These are phyloP conservation scores for Geotrichum phurueaensis DNA, from an alignment of 1,139 yeast species.

Conservation along the genomic window DNA sequence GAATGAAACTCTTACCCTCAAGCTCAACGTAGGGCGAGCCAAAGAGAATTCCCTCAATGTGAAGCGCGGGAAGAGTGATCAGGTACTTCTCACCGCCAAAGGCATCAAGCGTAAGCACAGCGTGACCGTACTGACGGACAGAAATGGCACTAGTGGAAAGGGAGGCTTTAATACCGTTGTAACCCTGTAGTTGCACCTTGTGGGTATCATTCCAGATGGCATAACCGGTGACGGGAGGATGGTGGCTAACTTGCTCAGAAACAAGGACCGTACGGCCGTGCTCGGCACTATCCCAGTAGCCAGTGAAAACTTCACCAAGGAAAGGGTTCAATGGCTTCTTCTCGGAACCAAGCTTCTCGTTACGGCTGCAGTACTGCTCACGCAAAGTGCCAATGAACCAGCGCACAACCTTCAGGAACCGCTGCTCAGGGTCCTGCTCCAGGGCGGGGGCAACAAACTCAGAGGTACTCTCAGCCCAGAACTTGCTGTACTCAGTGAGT, in stretches of 20 bases:
- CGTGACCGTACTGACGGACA: constrained; percentile 91
- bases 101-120: constrained; percentile 56
- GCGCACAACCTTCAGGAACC: constrained; percentile 74
- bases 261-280: constrained; percentile 57
- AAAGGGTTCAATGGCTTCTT: constrained; percentile 95
- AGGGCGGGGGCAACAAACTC: constrained; percentile 64
- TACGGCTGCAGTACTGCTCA: constrained; percentile 90
- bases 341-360: constrained; percentile 84
- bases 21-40: constrained; percentile 82
- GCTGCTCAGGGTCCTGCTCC: constrained; percentile 43
- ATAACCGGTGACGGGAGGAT: constrained; percentile 92
- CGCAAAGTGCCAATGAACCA: constrained; percentile 91
- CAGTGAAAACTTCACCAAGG: constrained; percentile 86
- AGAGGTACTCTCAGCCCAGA: constrained; percentile 77
- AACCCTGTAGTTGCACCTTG: constrained; percentile 71
- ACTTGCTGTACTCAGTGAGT: constrained; percentile 82
- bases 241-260: constrained; percentile 92
- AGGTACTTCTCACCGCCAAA: constrained; percentile 57
- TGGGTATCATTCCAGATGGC: constrained; percentile 66
- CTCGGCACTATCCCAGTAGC: constrained; percentile 54
- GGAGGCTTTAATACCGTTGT: constrained; percentile 80
- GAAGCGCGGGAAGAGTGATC: constrained; percentile 90
- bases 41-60: constrained; percentile 83
- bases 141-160: constrained; percentile 70
- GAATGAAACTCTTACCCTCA: constrained; percentile 79